phyloP scores from a whole-genome alignment of 257 asterid genomes.

The Vinca minor region DNA sequence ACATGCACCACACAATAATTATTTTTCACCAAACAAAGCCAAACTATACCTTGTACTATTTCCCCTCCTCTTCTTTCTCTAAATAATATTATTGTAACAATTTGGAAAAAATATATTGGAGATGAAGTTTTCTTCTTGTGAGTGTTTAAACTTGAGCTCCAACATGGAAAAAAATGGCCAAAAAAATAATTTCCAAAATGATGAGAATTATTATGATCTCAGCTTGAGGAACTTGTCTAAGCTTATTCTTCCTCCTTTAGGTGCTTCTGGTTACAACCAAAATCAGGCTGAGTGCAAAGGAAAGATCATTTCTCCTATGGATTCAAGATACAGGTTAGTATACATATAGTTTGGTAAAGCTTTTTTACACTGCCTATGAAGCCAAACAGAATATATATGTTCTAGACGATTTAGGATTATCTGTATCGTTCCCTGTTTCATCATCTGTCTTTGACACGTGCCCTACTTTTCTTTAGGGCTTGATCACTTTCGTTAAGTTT shows the following conservation, averaged over 20 bases:
- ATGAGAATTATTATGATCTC: slow-evolving; percentile 27
- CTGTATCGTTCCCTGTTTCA: too few species aligned
- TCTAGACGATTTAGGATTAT: too few species aligned
- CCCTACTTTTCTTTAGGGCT: too few species aligned
- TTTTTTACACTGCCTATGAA: too few species aligned
- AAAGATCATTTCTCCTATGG: slow-evolving; percentile 61
- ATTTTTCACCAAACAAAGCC: neutral
- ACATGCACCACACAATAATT: slow-evolving; percentile 1
- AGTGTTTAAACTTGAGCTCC: neutral
- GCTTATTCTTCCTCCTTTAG: slow-evolving; percentile 75
- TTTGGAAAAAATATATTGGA: neutral
- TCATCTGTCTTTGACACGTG: too few species aligned
- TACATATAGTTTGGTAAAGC: too few species aligned
- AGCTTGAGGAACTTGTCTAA: slow-evolving; percentile 59
- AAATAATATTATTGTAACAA: neutral
- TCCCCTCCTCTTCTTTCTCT: neutral
- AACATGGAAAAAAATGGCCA: neutral
- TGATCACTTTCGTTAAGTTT: too few species aligned
- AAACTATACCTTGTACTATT: neutral
- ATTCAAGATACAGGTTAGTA: slow-evolving; percentile 63
- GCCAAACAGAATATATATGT: too few species aligned
- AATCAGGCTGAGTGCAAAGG: slow-evolving; percentile 12
- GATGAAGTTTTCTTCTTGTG: neutral
- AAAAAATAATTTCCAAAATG: neutral
- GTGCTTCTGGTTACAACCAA: slow-evolving; percentile 32